Base-by-base conservation (phyloP, 139 green algal species). In the Picochlorum sp. region DNA sequence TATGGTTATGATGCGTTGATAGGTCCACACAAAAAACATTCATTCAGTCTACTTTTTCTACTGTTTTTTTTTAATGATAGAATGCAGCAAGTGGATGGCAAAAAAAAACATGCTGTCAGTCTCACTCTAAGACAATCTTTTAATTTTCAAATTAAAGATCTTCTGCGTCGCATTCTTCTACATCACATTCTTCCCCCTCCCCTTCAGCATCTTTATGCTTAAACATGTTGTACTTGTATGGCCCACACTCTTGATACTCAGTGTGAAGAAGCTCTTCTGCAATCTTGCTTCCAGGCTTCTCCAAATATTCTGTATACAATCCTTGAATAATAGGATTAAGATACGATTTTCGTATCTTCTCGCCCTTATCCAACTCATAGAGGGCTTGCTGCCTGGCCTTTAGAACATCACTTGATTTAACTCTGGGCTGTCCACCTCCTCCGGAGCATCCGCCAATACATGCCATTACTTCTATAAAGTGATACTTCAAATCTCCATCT, bases 401-500 rank as follows among this genome's bases (percentile, higher is more conserved):
- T 39, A 79, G 39, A 47, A 78, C 72, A 33, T 76, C 55, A 63
- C 81, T 81, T 67, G 81, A 76, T 5, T 67, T 69, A 31, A 44
- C 68, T 50, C 77, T 70, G 0, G 81, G 81, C 59, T 89, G 76
- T 33, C 81, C 81, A 40, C 72, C 81, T 35, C 81, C 81, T 18
- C 76, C 73, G 50, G 87, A 81, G 68, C 81, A 88, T 31, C 72
- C 66, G 28, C 66, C 65, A 7, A 58, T 50, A 37, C 69, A 75
- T 8, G 66, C 58, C 69, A 77, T 74, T 5, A 76, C 75, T 68
- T 87, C 80, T 5, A 87, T 61, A 40, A 88, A 86, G 37, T 80
- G 73, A 49, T 77, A 68, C 14, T 62, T 31, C 9, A 61, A 61
- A 18, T 32, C 7, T 20, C 68, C 67, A 9, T 66, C 64, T 35